Base-by-base conservation (phyloP, 1,284 basidiomycete species). In the Lentinula novae-zelandiae region DNA sequence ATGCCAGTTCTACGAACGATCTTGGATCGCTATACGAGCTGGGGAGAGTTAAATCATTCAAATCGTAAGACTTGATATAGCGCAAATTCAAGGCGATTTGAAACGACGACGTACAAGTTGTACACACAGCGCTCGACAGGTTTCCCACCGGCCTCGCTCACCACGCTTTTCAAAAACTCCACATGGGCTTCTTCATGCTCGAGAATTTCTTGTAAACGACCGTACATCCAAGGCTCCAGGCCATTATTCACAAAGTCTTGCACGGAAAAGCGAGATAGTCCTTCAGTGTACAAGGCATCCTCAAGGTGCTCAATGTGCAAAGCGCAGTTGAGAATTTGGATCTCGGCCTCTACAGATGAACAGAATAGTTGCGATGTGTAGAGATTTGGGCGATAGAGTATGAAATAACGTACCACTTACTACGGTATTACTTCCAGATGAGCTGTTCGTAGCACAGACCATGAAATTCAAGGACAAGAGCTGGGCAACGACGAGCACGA, bases 231-330 rank as follows among this genome's bases (percentile, higher is more conserved):
- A 10, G 69, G 62, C 2, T 70, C 68, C 65, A 76, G 76, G 7
- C 81, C 82, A 3, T 78, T 80, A 0, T 70, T 57, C 8, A 62
- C 65, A 71, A 86, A 87, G 34, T 72, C 77, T 12, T 66, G 65
- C 5, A 70, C 66, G 51, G 73, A 66, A 67, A 75, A 82, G 67
- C 75, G 73, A 3, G 61, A 62, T n/a, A 84, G 70, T 9, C 73
- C 78, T 12, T 67, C 60, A 1, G 57, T 60, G 68, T 78, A 77
- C 67, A 79, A 78, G 0, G 75, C 69, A 57, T 66, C 68, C 64
- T 78, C 83, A 62, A 88, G 76, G 70, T 87, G 79, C 73, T 87
- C 85, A 38, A 87, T 77, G 53, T 53, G 48, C 7, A 85, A 73
- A 10, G 83, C 83, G 54, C 79, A 83, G 68, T 82, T 78, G 61